Conservation (phyloP, 2,329 filamentous ascomycete species). For the Fusarium euwallaceae region DNA sequence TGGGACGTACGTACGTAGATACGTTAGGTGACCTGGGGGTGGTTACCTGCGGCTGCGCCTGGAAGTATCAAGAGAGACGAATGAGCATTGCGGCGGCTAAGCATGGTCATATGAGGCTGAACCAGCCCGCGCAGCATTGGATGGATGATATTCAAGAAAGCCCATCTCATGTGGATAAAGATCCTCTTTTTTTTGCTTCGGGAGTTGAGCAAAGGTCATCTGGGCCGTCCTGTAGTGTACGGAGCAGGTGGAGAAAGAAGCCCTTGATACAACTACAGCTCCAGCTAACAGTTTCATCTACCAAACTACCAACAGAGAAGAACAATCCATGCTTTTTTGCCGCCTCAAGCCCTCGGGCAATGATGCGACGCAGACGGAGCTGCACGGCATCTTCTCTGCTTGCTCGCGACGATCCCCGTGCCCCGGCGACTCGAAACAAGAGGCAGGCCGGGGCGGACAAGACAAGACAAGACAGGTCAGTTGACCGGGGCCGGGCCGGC, state of each 20-base stretch:
- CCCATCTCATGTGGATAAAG: neutral
- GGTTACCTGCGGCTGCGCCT: neutral
- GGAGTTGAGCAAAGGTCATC: neutral
- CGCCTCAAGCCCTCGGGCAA: neutral
- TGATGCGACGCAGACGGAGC: neutral
- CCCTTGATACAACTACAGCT: neutral
- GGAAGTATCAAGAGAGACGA: neutral
- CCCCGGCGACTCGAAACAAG: constrained; percentile 3
- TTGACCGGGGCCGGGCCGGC: constrained; percentile 35
- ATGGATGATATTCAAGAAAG: neutral
- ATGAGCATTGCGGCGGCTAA: constrained; percentile 19
- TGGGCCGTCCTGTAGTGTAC: neutral
- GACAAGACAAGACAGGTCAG: neutral
- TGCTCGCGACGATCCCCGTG: neutral
- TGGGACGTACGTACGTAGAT: neutral
- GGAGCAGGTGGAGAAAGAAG: neutral
- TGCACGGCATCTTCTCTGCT: neutral
- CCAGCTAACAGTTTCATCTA: neutral
- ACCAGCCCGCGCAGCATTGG: neutral
- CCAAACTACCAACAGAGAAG: neutral
- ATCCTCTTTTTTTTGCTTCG: constrained; percentile 2
- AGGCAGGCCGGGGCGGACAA: neutral
- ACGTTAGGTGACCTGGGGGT: neutral
- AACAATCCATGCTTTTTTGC: neutral
- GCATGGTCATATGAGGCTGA: constrained; percentile 25